Evolutionary conservation across 2,329 filamentous ascomycete genomes (phyloP), one percentile per base, ranked within the genome.

Genomic region (Akanthomyces uredinophilus): DNA sequence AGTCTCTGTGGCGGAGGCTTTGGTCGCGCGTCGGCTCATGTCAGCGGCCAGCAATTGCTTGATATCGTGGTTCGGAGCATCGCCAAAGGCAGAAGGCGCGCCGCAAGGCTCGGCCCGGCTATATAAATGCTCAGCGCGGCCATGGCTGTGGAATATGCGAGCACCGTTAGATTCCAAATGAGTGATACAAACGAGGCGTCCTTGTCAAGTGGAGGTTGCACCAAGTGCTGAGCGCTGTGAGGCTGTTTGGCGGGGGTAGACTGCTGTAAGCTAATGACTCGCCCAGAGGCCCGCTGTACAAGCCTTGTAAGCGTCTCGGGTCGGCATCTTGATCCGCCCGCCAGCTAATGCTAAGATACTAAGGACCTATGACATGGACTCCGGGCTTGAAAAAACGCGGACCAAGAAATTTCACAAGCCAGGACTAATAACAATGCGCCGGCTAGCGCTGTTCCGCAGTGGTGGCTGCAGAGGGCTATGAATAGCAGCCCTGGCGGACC

Each of bases 11-110:
- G 22, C 22, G 35, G 35, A 14, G 32, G 44, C n/a, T 13, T n/a
- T 51, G 47, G 35, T 60, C 37, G n/a, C 57, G 57, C 1, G n/a
- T 37, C 14, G 47, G 27, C 47, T 60, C 47, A 60, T 60, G 47
- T 32, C 14, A 20, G 22, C 46, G 46, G 24, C 35, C 20, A 51
- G 56, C 46, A 29, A 22, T 59, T 22, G n/a, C 18, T 43, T 22
- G 4, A 24, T 29, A 13, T 43, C 16, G 37, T 7, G 4, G 24
- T 46, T 51, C 18, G 46, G 41, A 20, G 44, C 5, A 4, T 10
- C 4, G 4, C 20, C 8, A 16, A 32, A 5, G 35, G 22, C 44
- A 39, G 14, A 16, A 10, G 10, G 5, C 16, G 7, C 22, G 16
- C 14, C 2, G 2, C 16, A 32, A 39, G 35, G 24, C 56, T 29